phyloP scores from a whole-genome alignment of 768 basidiomycete genomes.

The Pilatotrama ljubarskyi region DNA sequence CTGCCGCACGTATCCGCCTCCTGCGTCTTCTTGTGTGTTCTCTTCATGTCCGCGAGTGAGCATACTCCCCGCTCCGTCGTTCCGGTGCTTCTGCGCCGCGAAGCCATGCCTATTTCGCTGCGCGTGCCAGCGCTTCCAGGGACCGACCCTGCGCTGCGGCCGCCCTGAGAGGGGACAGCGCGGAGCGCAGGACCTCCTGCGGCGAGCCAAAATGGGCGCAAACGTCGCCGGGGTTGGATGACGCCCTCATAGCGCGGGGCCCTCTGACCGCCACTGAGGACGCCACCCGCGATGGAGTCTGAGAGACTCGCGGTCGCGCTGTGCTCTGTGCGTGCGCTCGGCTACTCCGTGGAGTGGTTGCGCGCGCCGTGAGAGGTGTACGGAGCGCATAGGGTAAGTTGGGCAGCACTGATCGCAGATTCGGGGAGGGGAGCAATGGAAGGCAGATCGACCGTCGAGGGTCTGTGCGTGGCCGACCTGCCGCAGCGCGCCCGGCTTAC shows the following conservation, averaged over 20 bases:
- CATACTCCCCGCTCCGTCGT: slow-evolving; percentile 21
- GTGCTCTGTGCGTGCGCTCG: slow-evolving; percentile 44
- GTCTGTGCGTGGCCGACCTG: slow-evolving; percentile 40
- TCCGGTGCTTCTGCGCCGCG: slow-evolving; percentile 32
- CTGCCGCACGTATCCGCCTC: slow-evolving; percentile 8
- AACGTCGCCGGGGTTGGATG: slow-evolving; percentile 56
- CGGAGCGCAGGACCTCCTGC: slow-evolving; percentile 41
- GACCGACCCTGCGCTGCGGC: slow-evolving; percentile 37
- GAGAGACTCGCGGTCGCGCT: slow-evolving; percentile 40
- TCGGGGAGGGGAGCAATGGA: slow-evolving; percentile 33
- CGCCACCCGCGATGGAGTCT: slow-evolving; percentile 41
- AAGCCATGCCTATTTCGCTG: slow-evolving; percentile 58
- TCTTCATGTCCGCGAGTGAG: slow-evolving; percentile 17
- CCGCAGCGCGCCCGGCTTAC: not conserved
- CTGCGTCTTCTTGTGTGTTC: slow-evolving; percentile 40
- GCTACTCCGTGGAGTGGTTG: slow-evolving; percentile 28
- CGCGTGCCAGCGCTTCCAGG: slow-evolving; percentile 52
- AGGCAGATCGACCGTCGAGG: slow-evolving; percentile 29
- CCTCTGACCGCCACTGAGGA: slow-evolving; percentile 4
- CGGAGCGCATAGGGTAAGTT: slow-evolving; percentile 9
- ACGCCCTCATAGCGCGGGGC: slow-evolving; percentile 15
- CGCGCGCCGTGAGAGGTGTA: slow-evolving; percentile 6
- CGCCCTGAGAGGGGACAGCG: slow-evolving; percentile 24
- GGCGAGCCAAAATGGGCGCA: slow-evolving; percentile 49
- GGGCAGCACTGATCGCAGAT: slow-evolving; percentile 14